Evolutionary conservation across 2,329 filamentous ascomycete species (phyloP), one percentile per base, ranked within the genome.

Genomic region (Cladosporium oxysporum): DNA sequence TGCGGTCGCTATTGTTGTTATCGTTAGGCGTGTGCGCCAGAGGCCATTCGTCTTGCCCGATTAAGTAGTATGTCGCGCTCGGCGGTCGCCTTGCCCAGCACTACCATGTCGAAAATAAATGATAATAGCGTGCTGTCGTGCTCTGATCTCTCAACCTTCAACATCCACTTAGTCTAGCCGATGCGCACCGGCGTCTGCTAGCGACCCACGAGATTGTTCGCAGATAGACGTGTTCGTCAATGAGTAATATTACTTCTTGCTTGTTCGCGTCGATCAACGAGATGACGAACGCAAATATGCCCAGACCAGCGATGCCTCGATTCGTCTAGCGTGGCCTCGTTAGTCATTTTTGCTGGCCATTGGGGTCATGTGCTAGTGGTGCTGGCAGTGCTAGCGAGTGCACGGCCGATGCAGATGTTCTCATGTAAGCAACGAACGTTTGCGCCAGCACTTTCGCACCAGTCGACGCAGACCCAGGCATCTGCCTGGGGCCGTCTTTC

Each of bases 251-350:
- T 47, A 12, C 41, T 47, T 47, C n/a, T 47, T 21, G 18, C n/a
- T n/a, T n/a, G 52, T 31, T 31, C 18, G 52, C 14, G 52, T 33
- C 26, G 52, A 55, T 55, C 41, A 21, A 55, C 31, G 28, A 29
- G 21, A 21, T 55, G 52, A 31, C 52, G 52, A 33, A 31, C 10
- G 28, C 52, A 33, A 33, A 55, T 55, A 23, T n/a, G 52, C 52
- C 52, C 52, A 55, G 52, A 29, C 52, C 52, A 55, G 52, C 52
- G 52, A 18, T 55, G 52, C 52, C 52, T 33, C 14, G 28, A 55
- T 55, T 33, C 28, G 28, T 26, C 7, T 55, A 55, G 52, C 50
- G 26, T 33, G 12, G 29, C 12, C 18, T 33, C 3, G 4, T 53
- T 29, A 53, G 26, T 18, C 37, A 53, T 6, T 31, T 53, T 16